Conservation (phyloP, 1,284 basidiomycete genomes). For the Microbotryum scabiosae region DNA sequence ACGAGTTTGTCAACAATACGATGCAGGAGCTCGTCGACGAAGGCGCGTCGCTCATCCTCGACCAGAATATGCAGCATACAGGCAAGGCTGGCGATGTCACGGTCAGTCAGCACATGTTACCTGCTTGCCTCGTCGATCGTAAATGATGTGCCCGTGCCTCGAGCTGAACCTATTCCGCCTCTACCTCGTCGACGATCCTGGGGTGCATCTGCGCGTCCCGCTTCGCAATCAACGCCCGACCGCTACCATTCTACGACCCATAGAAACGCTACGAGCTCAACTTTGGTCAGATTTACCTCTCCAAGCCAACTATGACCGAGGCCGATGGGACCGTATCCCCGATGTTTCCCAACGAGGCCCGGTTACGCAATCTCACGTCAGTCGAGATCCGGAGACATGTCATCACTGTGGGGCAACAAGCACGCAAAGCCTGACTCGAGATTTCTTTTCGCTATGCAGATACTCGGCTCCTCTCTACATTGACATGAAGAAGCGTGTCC, state of each 20-base stretch:
- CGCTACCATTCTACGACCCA: slow-evolving; percentile 38
- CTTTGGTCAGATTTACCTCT: slow-evolving; percentile 96
- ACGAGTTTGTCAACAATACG: slow-evolving; percentile 99
- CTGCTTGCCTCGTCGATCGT: too few species aligned
- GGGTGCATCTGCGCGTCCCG: neutral
- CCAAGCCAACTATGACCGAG: slow-evolving; percentile 87
- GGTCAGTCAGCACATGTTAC: slow-evolving; percentile 37
- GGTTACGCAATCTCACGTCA: slow-evolving; percentile 76
- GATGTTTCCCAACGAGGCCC: slow-evolving; percentile 95
- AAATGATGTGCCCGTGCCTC: neutral
- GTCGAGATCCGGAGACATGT: slow-evolving; percentile 1
- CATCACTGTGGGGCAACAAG: neutral
- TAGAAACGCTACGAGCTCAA: slow-evolving; percentile 90
- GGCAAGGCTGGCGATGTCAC: slow-evolving; percentile 66
- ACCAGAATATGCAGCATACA: slow-evolving; percentile 92
- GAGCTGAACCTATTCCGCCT: neutral
- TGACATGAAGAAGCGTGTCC: slow-evolving; percentile 82
- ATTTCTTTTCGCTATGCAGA: slow-evolving; percentile 21
- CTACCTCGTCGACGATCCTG: neutral
- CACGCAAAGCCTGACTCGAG: neutral
- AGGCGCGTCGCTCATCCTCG: slow-evolving; percentile 82
- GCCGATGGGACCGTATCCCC: slow-evolving; percentile 88
- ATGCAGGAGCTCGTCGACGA: slow-evolving; percentile 99
- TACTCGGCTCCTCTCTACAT: slow-evolving; percentile 95
- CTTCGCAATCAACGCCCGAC: neutral